Evolutionary conservation across 495 filamentous ascomycete genomes (phyloP), one percentile per base, ranked within the genome.

Genomic region (Darksidea phi): DNA sequence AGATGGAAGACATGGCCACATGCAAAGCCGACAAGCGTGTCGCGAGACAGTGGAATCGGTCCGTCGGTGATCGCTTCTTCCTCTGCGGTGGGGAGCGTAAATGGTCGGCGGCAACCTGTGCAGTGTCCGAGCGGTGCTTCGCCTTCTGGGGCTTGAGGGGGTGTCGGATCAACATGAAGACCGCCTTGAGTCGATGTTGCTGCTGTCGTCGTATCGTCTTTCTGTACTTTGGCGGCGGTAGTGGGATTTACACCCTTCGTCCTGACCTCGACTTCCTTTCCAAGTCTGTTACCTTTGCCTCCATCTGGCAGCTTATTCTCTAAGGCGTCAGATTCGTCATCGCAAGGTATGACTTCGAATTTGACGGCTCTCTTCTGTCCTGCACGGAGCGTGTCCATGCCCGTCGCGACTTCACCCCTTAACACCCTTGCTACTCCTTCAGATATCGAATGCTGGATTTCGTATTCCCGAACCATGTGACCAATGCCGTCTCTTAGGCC

Each of bases 1-100:
- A 97, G 78, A 65, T 98, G 94, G 74, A 92, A 98, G 28, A 92
- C 82, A 68, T 98, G 92, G 0, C 89, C 87, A 72, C 94, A 98
- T 5, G 89, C 88, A 63, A 97, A 98, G 28, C 89, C 91, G 7
- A 97, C 81, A 8, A 98, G 83, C 7, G 89, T 88, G 62, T 93
- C 85, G 17, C 66, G 61, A 23, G 48, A 56, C 8, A 43, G 49
- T 12, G 65, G 56, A 1, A 64, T 36, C 17, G 66, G 50, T n/a
- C 49, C 41, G 13, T 58, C 57, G 34, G 38, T 34, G 12, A 36
- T 23, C 4, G 23, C 32, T 10, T 54, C 54, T 48, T 64, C 61
- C 17, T 56, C 61, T 24, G 55, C 2, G 18, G 61, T 60, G n/a
- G 66, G 52, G 1, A 57, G 46, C 0, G 46, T 54, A 38, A 68